These are phyloP conservation scores for Cyclocybe aegerita DNA, from an alignment of 768 basidiomycete genomes.

Conservation along the genomic window DNA sequence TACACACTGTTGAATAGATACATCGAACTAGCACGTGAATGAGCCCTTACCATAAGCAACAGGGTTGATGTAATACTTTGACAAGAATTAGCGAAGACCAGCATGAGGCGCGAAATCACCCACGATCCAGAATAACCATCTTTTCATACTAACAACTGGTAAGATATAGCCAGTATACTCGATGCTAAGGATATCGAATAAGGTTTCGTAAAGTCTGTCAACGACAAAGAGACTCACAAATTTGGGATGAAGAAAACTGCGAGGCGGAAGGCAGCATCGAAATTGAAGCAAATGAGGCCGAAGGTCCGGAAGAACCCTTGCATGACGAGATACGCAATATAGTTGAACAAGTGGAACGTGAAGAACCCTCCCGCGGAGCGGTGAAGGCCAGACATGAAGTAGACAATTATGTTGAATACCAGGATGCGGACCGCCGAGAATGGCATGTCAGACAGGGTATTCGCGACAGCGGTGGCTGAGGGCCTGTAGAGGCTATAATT, in stretches of 20 bases:
- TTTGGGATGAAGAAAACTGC: constrained; percentile 74
- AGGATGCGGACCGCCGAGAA: constrained; percentile 61
- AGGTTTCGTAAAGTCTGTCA: neutral
- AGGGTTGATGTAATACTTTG: constrained; percentile 76
- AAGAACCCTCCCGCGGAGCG: constrained; percentile 43
- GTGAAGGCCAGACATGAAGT: constrained; percentile 63
- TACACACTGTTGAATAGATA: neutral
- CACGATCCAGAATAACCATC: constrained; percentile 86
- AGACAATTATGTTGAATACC: constrained; percentile 64
- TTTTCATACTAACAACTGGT: constrained; percentile 67
- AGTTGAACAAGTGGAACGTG: constrained; percentile 66
- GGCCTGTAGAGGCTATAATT: constrained; percentile 67
- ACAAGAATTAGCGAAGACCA: neutral
- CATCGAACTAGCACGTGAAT: neutral
- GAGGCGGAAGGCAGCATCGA: constrained; percentile 47
- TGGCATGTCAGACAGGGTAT: constrained; percentile 67
- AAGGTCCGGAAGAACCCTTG: constrained; percentile 84
- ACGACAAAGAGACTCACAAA: constrained; percentile 39
- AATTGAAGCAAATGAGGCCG: constrained; percentile 50
- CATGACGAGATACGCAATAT: constrained; percentile 67
- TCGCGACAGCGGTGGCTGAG: constrained; percentile 61
- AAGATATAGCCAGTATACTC: constrained; percentile 73
- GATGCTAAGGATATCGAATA: constrained; percentile 30
- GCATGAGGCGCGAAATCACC: constrained; percentile 20
- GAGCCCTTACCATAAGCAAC: constrained; percentile 57